phyloP scores from a whole-genome alignment of 768 basidiomycete genomes.

The Kwoniella sp. region DNA sequence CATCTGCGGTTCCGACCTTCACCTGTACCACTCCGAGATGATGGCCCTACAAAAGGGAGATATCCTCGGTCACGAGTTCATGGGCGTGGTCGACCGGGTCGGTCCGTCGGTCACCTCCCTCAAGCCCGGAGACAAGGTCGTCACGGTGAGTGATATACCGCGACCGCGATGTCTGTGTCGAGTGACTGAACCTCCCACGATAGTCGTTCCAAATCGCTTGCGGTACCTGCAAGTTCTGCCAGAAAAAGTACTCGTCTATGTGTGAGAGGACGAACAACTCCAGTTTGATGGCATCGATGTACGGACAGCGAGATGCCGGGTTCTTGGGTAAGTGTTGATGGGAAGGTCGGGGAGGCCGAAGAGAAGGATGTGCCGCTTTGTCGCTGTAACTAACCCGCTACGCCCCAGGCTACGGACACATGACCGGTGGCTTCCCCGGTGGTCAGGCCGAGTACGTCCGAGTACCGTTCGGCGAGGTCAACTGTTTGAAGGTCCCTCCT shows the following conservation, averaged over 20 bases:
- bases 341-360: too few species aligned
- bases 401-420: constrained; percentile 5
- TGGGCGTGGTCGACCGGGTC: constrained; percentile 62
- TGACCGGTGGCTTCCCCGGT: constrained; percentile 62
- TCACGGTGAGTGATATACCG: constrained; percentile 1
- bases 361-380: background rate
- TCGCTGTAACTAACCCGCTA: background rate
- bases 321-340: constrained; percentile 54
- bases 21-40: constrained; percentile 61
- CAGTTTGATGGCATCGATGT: constrained; percentile 52
- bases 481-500: constrained; percentile 66
- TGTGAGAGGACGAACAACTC: constrained; percentile 71
- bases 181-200: background rate
- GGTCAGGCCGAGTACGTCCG: constrained; percentile 73
- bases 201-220: constrained; percentile 75
- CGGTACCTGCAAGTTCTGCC: constrained; percentile 66
- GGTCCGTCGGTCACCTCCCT: constrained; percentile 64
- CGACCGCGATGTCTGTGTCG: too few species aligned
- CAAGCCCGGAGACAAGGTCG: constrained; percentile 56
- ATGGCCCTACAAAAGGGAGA: constrained; percentile 66
- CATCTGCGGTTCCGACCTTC: constrained; percentile 60
- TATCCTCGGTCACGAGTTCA: constrained; percentile 66
- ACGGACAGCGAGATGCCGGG: constrained; percentile 60
- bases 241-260: constrained; percentile 67
- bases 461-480: constrained; percentile 61